A percentile compares a stretch with the other conserved stretches of the same genome.
These are phyloP conservation scores for Paecilomyces sp. DNA, from an alignment of 2,329 filamentous ascomycete genomes.

Conservation along the genomic window DNA sequence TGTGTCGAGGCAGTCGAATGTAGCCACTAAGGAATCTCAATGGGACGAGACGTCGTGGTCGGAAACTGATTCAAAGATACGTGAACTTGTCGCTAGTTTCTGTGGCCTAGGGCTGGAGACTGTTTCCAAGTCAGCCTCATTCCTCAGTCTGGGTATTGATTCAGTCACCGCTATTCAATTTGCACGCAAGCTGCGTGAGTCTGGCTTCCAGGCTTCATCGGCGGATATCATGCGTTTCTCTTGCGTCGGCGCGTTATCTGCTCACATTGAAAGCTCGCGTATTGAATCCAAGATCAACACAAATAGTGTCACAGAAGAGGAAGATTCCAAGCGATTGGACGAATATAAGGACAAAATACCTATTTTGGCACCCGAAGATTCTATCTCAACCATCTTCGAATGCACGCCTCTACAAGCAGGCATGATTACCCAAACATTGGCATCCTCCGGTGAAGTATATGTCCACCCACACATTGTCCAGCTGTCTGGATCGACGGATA, in stretches of 20 bases:
- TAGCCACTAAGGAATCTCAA: background rate
- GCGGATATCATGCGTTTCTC: conserved; percentile 28
- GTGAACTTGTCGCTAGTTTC: conserved; percentile 15
- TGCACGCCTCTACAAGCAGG: conserved; percentile 80
- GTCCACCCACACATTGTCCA: conserved; percentile 65
- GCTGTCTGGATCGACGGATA: conserved; percentile 41
- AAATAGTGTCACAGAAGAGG: background rate
- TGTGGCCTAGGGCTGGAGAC: conserved; percentile 13
- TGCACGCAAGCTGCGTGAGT: conserved; percentile 20
- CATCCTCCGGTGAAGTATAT: conserved; percentile 52
- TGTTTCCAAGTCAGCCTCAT: conserved; percentile 23
- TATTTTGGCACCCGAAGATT: conserved; percentile 11
- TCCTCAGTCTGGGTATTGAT: conserved; percentile 25
- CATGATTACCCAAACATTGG: conserved; percentile 64
- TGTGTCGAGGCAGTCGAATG: background rate
- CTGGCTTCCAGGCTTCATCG: conserved; percentile 20
- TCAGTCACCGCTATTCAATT: conserved; percentile 27
- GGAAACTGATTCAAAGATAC: conserved; percentile 14
- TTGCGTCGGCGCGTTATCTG: conserved; percentile 19
- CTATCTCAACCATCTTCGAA: conserved; percentile 18
- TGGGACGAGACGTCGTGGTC: conserved; percentile 18
- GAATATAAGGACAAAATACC: conserved; percentile 9
- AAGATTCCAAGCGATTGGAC: conserved; percentile 1
- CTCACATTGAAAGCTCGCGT: conserved; percentile 9
- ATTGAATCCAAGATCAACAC: background rate